phyloP scores from a whole-genome alignment of 257 asterid species.

The Solanum etuberosum region DNA sequence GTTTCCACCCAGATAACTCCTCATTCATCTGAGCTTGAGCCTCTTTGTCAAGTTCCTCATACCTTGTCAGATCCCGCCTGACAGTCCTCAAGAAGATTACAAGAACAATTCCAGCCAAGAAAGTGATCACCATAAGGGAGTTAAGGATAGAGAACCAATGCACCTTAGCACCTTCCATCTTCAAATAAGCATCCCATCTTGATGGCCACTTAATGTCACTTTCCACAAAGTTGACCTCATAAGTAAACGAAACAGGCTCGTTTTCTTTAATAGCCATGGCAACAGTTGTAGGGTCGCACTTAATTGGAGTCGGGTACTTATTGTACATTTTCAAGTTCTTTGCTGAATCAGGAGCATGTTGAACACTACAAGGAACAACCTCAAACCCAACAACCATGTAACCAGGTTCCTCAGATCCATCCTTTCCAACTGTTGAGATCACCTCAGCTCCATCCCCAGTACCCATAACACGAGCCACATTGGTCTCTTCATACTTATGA shows the following conservation, averaged over 20 bases:
- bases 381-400: conserved; percentile 91
- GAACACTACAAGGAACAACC: conserved; percentile 73
- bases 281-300: conserved; percentile 58
- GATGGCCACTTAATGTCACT: conserved; percentile 92
- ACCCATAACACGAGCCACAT: conserved; percentile 79
- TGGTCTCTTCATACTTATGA: conserved; percentile 67
- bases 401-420: conserved; percentile 56
- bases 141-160: conserved; percentile 91
- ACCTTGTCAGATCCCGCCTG: conserved; percentile 66
- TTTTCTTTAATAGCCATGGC: conserved; percentile 62
- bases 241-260: conserved; percentile 56
- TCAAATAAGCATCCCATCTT: conserved; percentile 86
- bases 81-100: conserved; percentile 82
- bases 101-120: conserved; percentile 86
- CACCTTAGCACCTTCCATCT: conserved; percentile 92
- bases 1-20: conserved; percentile 92
- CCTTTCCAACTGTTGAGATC: conserved; percentile 42
- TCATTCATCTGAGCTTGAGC: conserved; percentile 94
- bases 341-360: conserved; percentile 34
- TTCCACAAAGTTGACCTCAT: conserved; percentile 67
- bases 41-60: conserved; percentile 85
- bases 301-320: conserved; percentile 46
- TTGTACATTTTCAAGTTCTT: conserved; percentile 51
- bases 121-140: conserved; percentile 83
- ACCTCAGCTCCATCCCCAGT: conserved; percentile 78